phyloP scores from a whole-genome alignment of 208 protist species.

The Acanthamoeba royreba region DNA sequence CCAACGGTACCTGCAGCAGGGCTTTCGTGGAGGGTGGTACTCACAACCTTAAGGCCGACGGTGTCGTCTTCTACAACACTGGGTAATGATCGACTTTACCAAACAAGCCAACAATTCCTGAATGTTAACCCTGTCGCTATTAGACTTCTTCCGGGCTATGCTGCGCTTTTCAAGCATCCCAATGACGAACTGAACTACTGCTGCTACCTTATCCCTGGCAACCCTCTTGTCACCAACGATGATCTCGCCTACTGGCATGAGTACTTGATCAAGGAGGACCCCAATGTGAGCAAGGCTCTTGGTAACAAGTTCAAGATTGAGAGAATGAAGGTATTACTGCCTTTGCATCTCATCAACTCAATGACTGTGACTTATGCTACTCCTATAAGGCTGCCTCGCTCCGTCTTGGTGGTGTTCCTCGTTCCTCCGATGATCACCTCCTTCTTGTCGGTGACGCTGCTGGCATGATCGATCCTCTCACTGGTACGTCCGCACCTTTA shows the following conservation, averaged over 20 bases:
- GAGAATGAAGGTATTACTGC: slow-evolving; percentile 54
- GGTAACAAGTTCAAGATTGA: slow-evolving; percentile 73
- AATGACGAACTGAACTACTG: slow-evolving; percentile 75
- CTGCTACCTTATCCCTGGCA: slow-evolving; percentile 72
- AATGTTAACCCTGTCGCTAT: neutral
- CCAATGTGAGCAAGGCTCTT: slow-evolving; percentile 62
- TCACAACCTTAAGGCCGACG: slow-evolving; percentile 73
- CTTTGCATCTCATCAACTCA: neutral
- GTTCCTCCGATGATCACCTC: slow-evolving; percentile 60
- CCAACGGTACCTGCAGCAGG: slow-evolving; percentile 70
- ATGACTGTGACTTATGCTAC: neutral
- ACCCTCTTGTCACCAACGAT: slow-evolving; percentile 55
- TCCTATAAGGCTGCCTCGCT: slow-evolving; percentile 55
- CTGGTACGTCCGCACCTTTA: slow-evolving; percentile 47
- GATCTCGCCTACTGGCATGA: slow-evolving; percentile 68
- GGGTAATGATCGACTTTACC: too few relatives aligned
- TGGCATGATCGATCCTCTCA: slow-evolving; percentile 76
- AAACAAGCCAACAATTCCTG: too few relatives aligned
- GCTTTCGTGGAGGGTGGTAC: slow-evolving; percentile 71
- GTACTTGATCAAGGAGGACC: slow-evolving; percentile 66
- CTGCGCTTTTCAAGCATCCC: slow-evolving; percentile 69
- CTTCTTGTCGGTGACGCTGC: slow-evolving; percentile 75
- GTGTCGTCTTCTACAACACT: slow-evolving; percentile 74
- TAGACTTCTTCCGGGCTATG: slow-evolving; percentile 63
- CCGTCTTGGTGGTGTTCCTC: slow-evolving; percentile 66